These are phyloP conservation scores for Mycogone perniciosa DNA, from an alignment of 2,329 filamentous ascomycete genomes.

Conservation along the genomic window DNA sequence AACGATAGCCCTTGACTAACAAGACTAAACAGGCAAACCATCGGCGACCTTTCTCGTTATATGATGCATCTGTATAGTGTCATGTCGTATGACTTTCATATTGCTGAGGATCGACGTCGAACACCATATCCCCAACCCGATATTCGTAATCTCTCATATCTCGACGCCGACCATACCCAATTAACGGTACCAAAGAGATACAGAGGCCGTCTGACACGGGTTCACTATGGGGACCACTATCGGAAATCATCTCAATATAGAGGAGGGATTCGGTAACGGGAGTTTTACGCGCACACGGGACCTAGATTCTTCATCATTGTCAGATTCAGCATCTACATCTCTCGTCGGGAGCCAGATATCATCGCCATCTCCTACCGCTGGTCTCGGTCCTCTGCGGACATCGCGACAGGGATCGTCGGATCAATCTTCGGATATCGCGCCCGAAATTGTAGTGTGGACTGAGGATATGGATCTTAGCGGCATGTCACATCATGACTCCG, in stretches of 20 bases:
- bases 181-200: background rate
- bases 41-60: constrained; percentile 3
- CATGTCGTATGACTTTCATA: constrained; percentile 20
- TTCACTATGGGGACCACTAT: constrained; percentile 22
- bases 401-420: constrained; percentile 28
- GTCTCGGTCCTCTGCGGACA: constrained; percentile 23
- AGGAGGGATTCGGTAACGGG: constrained; percentile 20
- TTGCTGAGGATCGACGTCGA: constrained; percentile 20
- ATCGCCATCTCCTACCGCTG: constrained; percentile 21
- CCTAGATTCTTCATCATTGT: constrained; percentile 22
- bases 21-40: constrained; percentile 4
- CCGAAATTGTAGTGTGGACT: constrained; percentile 41
- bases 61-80: constrained; percentile 18
- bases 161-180: constrained; percentile 5
- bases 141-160: constrained; percentile 9
- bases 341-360: constrained; percentile 25
- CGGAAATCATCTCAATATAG: constrained; percentile 17
- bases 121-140: constrained; percentile 9
- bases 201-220: constrained; percentile 15
- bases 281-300: constrained; percentile 16
- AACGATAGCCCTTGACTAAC: constrained; percentile 8
- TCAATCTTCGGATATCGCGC: constrained; percentile 29
- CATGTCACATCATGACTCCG: constrained; percentile 17
- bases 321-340: constrained; percentile 18
- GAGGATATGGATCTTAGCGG: constrained; percentile 31